These are phyloP conservation scores for Anisodus acutangulus DNA, from an alignment of 257 asterid species.

Conservation along the genomic window DNA sequence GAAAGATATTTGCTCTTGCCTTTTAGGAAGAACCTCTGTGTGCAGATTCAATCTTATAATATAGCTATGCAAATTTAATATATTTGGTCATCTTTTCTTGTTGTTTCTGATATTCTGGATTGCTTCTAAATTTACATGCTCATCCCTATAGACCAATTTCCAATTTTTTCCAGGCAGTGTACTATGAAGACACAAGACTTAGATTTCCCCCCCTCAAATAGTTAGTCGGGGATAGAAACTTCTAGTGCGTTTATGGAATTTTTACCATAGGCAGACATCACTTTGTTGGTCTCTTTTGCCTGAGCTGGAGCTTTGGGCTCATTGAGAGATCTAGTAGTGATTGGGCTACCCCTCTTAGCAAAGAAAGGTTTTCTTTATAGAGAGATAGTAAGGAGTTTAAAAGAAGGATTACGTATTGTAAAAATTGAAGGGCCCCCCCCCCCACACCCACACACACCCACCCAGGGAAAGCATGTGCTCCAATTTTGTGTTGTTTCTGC, in stretches of 20 bases:
- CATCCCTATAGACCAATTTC: neutral
- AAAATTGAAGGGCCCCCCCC: neutral
- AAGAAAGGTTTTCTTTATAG: neutral
- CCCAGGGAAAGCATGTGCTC: neutral
- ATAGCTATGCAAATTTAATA: neutral
- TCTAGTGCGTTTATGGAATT: neutral
- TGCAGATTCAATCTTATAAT: neutral
- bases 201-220: neutral
- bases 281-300: neutral
- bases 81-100: constrained; percentile 20
- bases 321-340: neutral
- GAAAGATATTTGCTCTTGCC: neutral
- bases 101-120: neutral
- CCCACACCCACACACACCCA: no score
- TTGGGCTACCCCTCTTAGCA: neutral
- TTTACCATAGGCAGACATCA: neutral
- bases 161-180: neutral
- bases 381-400: neutral
- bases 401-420: neutral
- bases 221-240: neutral
- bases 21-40: neutral
- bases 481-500: neutral
- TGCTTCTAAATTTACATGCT: constrained; percentile 10
- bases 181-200: neutral
- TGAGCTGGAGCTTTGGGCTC: neutral